Percentiles rank a stretch among this genome's conserved stretches.
Evolutionary conservation across 2,329 filamentous ascomycete species (phyloP).

Genomic region (Apiospora hydei): DNA sequence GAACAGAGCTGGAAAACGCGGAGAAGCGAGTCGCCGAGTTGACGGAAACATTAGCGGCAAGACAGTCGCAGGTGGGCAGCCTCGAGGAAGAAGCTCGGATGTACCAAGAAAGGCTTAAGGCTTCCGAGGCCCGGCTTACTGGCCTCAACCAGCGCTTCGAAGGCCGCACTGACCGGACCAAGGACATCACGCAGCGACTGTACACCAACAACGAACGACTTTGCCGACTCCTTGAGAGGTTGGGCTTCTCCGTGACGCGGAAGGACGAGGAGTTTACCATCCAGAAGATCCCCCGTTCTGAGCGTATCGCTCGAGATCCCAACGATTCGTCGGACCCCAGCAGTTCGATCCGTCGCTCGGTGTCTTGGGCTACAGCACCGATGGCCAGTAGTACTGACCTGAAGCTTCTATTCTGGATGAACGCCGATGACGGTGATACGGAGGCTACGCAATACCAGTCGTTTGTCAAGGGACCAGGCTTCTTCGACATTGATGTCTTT

Average conservation of each 20-base stretch:
- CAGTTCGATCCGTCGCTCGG: slow-evolving; percentile 61
- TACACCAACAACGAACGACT: slow-evolving; percentile 86
- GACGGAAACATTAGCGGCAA: slow-evolving; percentile 73
- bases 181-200: slow-evolving; percentile 83
- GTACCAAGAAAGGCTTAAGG: slow-evolving; percentile 70
- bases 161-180: slow-evolving; percentile 74
- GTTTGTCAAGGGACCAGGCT: slow-evolving; percentile 76
- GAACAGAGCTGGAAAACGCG: slow-evolving; percentile 77
- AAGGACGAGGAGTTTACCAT: slow-evolving; percentile 77
- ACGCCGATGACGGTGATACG: slow-evolving; percentile 67
- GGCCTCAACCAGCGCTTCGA: slow-evolving; percentile 66
- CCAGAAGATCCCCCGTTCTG: slow-evolving; percentile 71
- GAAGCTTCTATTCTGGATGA: slow-evolving; percentile 83
- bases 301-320: slow-evolving; percentile 64
- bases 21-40: slow-evolving; percentile 74
- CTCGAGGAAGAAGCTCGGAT: slow-evolving; percentile 78
- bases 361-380: slow-evolving; percentile 59
- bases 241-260: slow-evolving; percentile 83
- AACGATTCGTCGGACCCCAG: slow-evolving; percentile 65
- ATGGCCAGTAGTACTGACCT: slow-evolving; percentile 71
- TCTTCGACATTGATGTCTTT: slow-evolving; percentile 85
- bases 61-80: slow-evolving; percentile 77
- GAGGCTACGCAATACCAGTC: slow-evolving; percentile 78
- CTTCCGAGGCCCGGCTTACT: slow-evolving; percentile 59
- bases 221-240: slow-evolving; percentile 81